Evolutionary conservation across 176 grass and related monocot species (phyloP).

Genomic region (Leersia perrieri): DNA sequence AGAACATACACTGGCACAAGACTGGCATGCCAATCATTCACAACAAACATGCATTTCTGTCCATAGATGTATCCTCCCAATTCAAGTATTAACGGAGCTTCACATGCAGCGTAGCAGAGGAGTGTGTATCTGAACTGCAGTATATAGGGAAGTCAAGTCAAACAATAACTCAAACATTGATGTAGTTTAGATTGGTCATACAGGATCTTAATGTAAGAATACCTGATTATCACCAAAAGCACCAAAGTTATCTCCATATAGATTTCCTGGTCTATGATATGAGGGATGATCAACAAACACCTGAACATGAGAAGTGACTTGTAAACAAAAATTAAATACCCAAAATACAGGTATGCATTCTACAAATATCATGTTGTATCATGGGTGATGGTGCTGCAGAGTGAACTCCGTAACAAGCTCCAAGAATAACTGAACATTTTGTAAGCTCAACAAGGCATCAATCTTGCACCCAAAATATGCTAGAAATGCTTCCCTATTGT

Average conservation of each 20-base stretch:
- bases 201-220: not conserved
- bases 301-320: conserved; percentile 34
- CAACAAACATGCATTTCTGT: conserved; percentile 83
- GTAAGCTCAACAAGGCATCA: not conserved
- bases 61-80: conserved; percentile 94
- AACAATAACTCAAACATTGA: not conserved
- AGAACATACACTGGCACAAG: conserved; percentile 90
- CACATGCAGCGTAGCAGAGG: conserved; percentile 83
- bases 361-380: not conserved
- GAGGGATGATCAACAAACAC: conserved; percentile 91
- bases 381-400: not conserved
- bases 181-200: not conserved
- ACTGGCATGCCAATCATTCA: conserved; percentile 98
- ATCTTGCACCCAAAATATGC: not conserved
- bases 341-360: not conserved
- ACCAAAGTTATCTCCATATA: conserved; percentile 84
- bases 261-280: conserved; percentile 86
- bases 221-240: conserved; percentile 98
- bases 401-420: not conserved
- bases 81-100: conserved; percentile 90
- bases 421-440: not conserved
- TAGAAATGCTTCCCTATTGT: not conserved
- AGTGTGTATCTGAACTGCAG: conserved; percentile 97
- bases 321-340: not conserved
- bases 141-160: conserved; percentile 11